Percentiles rank a stretch among this genome's conserved stretches.
These are phyloP conservation scores for Penicillium bialowiezense DNA, from an alignment of 495 filamentous ascomycete genomes.

Conservation along the genomic window DNA sequence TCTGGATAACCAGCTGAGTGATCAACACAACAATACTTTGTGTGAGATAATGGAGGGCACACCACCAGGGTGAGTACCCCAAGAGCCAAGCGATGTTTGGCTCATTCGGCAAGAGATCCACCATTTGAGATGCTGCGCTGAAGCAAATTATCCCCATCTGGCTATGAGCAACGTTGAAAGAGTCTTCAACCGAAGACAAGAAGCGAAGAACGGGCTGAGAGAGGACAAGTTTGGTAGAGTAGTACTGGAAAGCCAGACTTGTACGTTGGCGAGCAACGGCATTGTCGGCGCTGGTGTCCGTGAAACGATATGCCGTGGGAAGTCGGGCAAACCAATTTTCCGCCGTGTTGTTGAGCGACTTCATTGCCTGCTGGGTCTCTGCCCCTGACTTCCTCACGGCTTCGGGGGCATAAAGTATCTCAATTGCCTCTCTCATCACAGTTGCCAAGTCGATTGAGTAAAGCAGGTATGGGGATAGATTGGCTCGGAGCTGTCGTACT, in stretches of 20 bases:
- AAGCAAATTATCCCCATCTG: constrained; percentile 48
- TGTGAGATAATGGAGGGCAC: constrained; percentile 55
- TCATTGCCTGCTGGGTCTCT: constrained; percentile 50
- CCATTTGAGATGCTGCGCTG: constrained; percentile 43
- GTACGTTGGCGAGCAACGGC: constrained; percentile 23
- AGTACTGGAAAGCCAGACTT: constrained; percentile 48
- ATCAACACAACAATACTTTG: constrained; percentile 37
- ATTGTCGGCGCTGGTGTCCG: constrained; percentile 14
- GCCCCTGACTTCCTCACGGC: constrained; percentile 47
- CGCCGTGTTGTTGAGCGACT: constrained; percentile 39
- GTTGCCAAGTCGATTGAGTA: constrained; percentile 38
- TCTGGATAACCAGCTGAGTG: constrained; percentile 44
- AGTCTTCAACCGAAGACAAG: constrained; percentile 29
- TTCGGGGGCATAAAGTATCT: constrained; percentile 52
- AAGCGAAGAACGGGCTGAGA: constrained; percentile 55
- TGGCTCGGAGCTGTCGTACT: constrained; percentile 13
- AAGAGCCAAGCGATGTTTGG: constrained; percentile 39
- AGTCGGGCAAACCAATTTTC: constrained; percentile 49
- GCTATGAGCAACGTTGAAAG: constrained; percentile 29
- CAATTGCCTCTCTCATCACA: constrained; percentile 47
- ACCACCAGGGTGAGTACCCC: constrained; percentile 54
- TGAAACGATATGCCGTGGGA: constrained; percentile 43
- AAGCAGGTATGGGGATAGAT: constrained; percentile 43
- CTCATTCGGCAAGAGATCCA: constrained; percentile 44
- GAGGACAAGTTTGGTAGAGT: constrained; percentile 53